Percentiles rank a stretch among this genome's conserved stretches.
Evolutionary conservation across 2,329 filamentous ascomycete species (phyloP).

Genomic region (Exophiala aquamarina): DNA sequence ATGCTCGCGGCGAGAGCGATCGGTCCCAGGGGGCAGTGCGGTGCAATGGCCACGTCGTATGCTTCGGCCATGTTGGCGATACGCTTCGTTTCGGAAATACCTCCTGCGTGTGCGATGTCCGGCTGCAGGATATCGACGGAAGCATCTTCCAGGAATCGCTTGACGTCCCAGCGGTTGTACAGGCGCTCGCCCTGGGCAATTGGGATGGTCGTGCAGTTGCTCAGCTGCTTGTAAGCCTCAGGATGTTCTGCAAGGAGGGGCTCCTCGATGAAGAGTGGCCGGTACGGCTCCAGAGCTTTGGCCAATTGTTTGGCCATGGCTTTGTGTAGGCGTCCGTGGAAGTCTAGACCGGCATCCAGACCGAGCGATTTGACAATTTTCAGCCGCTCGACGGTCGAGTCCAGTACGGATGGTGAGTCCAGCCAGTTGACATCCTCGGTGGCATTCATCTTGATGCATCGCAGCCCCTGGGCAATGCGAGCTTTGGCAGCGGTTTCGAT

Average conservation of each 20-base stretch:
- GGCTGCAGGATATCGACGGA: slow-evolving; percentile 70
- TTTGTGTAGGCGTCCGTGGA: slow-evolving; percentile 72
- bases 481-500: slow-evolving; percentile 60
- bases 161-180: slow-evolving; percentile 69
- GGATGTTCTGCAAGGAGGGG: slow-evolving; percentile 66
- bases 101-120: slow-evolving; percentile 67
- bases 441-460: slow-evolving; percentile 69
- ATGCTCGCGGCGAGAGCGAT: slow-evolving; percentile 69
- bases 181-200: slow-evolving; percentile 71
- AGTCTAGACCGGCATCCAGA: slow-evolving; percentile 73
- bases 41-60: slow-evolving; percentile 69
- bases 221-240: slow-evolving; percentile 61
- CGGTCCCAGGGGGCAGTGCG: slow-evolving; percentile 70
- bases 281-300: slow-evolving; percentile 61
- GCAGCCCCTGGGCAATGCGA: slow-evolving; percentile 41
- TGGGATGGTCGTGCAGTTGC: slow-evolving; percentile 57
- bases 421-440: slow-evolving; percentile 73
- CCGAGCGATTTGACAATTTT: slow-evolving; percentile 68
- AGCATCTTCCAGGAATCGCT: slow-evolving; percentile 65
- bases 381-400: slow-evolving; percentile 65
- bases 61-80: slow-evolving; percentile 69
- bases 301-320: slow-evolving; percentile 75
- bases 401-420: slow-evolving; percentile 66
- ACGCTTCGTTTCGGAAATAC: slow-evolving; percentile 66
- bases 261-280: slow-evolving; percentile 71